These are phyloP conservation scores for Lentinula lateritia DNA, from an alignment of 768 basidiomycete genomes.

Conservation along the genomic window DNA sequence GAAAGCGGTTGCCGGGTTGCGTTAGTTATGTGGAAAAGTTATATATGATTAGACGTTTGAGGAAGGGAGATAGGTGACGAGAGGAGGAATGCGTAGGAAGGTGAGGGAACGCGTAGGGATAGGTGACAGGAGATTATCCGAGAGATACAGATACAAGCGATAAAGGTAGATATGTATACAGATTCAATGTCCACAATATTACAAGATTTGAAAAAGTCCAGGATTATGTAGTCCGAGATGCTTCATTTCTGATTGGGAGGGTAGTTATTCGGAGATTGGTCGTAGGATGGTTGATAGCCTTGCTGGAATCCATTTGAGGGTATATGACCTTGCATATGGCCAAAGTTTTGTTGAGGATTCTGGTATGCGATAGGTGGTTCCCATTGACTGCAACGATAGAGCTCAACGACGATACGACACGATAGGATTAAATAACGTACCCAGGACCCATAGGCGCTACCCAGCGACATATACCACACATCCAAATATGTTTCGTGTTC, in stretches of 20 bases:
- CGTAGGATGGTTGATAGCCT: conserved; percentile 8
- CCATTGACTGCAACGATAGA: background rate
- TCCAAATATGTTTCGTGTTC: conserved; percentile 12
- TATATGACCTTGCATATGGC: background rate
- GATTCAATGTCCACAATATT: background rate
- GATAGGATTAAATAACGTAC: background rate
- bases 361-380: conserved; percentile 8
- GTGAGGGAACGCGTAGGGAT: too few species aligned
- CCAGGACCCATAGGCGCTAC: conserved; percentile 5
- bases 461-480: conserved; percentile 13
- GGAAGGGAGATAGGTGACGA: too few species aligned
- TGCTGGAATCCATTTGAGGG: background rate
- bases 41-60: too few species aligned
- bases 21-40: too few species aligned
- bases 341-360: background rate
- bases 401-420: background rate
- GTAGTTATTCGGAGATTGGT: background rate
- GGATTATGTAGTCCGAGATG: too few species aligned
- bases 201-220: too few species aligned
- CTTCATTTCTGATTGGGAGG: conserved; percentile 3
- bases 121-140: background rate
- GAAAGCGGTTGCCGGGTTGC: too few species aligned
- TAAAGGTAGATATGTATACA: background rate
- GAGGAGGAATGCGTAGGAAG: too few species aligned
- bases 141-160: background rate